Evolutionary conservation across 2,329 filamentous ascomycete species (phyloP), one percentile per base, ranked within the genome.

Genomic region (Bipolaris gigantea): DNA sequence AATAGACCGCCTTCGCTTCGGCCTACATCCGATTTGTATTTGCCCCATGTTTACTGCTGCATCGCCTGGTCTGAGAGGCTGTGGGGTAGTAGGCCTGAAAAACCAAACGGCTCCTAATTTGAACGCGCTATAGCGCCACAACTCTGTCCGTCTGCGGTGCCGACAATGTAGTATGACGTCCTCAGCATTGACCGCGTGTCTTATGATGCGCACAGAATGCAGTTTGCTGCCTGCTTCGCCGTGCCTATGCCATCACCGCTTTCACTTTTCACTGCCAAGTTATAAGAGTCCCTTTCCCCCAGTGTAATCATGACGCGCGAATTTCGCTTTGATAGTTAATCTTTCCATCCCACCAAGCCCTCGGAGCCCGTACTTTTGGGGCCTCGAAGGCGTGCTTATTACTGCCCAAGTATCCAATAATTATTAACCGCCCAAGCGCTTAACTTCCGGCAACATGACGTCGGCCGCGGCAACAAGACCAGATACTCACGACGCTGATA

Each of bases 401-500:
- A 42, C 25, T 15, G 10, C 27, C 27, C 27, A 16, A 25, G 10
- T 7, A 40, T n/a, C 19, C 21, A 13, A 43, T 18, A n/a, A 33
- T 30, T n/a, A 36, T 13, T 23, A 13, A 32, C 41, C 10, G 16
- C 34, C 16, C 6, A 40, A 45, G 41, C 40, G 40, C 47, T 25
- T 55, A 36, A 48, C 40, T 35, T 30, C 32, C 34, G 35, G 35
- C 44, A 56, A 33, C 34, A 63, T 63, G 61, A 59, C 61, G 46
- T 56, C 61, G 11, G 59, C 61, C n/a, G 50, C 50, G 46, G 59
- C 61, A 33, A 38, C 43, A 36, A 50, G 47, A 13, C 62, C 62
- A 11, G 45, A 58, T 6, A 56, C 63, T 21, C 59, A 66, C 49
- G 63, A 64, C 18, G 30, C 60, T n/a, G 50, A 64, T 5, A 56